Evolutionary conservation across 768 basidiomycete genomes (phyloP).

Genomic region (Amanita thiersii): DNA sequence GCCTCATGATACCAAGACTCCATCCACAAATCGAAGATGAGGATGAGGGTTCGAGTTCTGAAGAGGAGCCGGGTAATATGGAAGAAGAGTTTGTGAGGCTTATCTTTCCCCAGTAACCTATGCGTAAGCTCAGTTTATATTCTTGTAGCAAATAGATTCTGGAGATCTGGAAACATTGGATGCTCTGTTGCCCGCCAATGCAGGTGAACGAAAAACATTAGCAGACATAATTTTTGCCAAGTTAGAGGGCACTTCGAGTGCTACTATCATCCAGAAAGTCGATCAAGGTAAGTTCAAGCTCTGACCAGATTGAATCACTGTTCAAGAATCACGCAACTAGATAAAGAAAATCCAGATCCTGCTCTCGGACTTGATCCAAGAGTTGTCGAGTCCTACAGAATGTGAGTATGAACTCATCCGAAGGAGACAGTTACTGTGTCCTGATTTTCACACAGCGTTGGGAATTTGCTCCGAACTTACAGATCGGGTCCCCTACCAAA

Average conservation of each 20-base stretch:
- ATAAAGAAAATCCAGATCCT: slow-evolving; percentile 60
- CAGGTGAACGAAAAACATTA: slow-evolving; percentile 72
- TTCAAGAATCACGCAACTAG: slow-evolving; percentile 17
- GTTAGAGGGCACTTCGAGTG: slow-evolving; percentile 54
- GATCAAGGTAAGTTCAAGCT: slow-evolving; percentile 37
- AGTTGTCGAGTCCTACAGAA: slow-evolving; percentile 88
- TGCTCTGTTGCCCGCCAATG: slow-evolving; percentile 65
- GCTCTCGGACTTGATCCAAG: slow-evolving; percentile 85
- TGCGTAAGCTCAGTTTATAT: slow-evolving; percentile 9
- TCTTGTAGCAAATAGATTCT: slow-evolving; percentile 76
- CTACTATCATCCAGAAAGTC: slow-evolving; percentile 52
- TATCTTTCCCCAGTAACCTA: slow-evolving; percentile 1
- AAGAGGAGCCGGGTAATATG: slow-evolving; percentile 40
- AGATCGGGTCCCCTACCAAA: slow-evolving; percentile 94
- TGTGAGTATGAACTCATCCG: slow-evolving; percentile 41
- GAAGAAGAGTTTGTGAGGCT: slow-evolving; percentile 55
- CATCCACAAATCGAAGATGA: slow-evolving; percentile 4
- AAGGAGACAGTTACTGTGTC: slow-evolving; percentile 3
- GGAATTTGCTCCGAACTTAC: slow-evolving; percentile 77
- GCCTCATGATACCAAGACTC: slow-evolving; percentile 3
- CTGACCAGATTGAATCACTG: neutral
- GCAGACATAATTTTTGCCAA: slow-evolving; percentile 98
- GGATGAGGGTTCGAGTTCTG: slow-evolving; percentile 1
- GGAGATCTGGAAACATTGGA: slow-evolving; percentile 85
- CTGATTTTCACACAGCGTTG: slow-evolving; percentile 49